phyloP scores from a whole-genome alignment of 2,329 filamentous ascomycete species.

The Sporothrix inflata region DNA sequence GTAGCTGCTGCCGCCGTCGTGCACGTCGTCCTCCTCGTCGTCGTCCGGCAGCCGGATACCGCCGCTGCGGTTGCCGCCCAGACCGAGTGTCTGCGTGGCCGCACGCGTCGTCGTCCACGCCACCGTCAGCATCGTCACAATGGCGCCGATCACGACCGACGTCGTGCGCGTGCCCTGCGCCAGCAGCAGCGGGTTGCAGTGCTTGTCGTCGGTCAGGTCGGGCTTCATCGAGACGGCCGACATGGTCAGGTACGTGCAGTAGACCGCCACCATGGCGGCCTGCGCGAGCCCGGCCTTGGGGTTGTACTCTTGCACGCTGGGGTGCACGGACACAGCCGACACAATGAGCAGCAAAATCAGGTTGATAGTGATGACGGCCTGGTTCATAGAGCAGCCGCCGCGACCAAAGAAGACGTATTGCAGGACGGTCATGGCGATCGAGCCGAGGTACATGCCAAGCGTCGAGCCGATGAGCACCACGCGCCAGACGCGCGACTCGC shows the following conservation, averaged over 20 bases:
- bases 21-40: conserved; percentile 49
- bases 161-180: conserved; percentile 87
- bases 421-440: conserved; percentile 89
- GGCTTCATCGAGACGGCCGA: conserved; percentile 99
- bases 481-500: conserved; percentile 83
- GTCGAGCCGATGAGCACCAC: conserved; percentile 88
- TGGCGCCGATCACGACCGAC: conserved; percentile 87
- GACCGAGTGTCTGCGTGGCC: conserved; percentile 83
- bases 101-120: conserved; percentile 97
- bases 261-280: conserved; percentile 93
- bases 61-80: conserved; percentile 62
- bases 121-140: conserved; percentile 95
- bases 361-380: conserved; percentile 93
- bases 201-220: conserved; percentile 83
- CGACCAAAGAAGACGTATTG: conserved; percentile 97
- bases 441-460: conserved; percentile 87
- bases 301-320: conserved; percentile 87
- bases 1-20: conserved; percentile 24
- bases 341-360: conserved; percentile 79
- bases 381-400: conserved; percentile 88
- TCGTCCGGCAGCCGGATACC: conserved; percentile 70
- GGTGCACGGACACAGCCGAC: conserved; percentile 85
- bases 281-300: conserved; percentile 94
- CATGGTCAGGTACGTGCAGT: conserved; percentile 98
- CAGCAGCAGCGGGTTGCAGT: conserved; percentile 89